Evolutionary conservation across 352 stramenopile species (phyloP), one percentile per base, ranked within the genome.

Genomic region (Pythium rhizo-oryzae): DNA sequence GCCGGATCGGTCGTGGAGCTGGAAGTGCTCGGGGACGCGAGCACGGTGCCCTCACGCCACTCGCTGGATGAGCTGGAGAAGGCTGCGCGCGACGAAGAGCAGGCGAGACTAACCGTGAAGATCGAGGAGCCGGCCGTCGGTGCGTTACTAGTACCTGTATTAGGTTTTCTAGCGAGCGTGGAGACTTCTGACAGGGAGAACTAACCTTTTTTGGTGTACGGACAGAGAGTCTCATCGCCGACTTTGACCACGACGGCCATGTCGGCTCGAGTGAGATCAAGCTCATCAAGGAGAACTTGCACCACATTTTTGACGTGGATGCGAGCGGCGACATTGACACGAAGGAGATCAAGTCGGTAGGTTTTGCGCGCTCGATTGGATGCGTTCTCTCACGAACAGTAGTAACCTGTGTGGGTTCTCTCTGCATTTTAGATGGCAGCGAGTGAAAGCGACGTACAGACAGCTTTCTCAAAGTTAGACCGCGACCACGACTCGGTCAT

Each of bases 281-380:
- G 50, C 76, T 84, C 46, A 90, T 95, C 66, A 92, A 93, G 60
- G 78, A 91, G 69, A 93, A 92, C 30, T 67, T 95, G 59, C 87
- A 95, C 52, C 76, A 91, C 47, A 78, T 91, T 37, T 83, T 95
- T 52, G 87, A 95, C 65, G 80, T 76, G 16, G 87, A 95, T 65
- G 84, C 85, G 23, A 95, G 87, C 70, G 87, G 87, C 21, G 79
- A 82, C 12, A 78, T 93, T 67, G 87, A 95, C 53, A 68, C 86
- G 2, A 81, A 79, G 6, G 87, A 95, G 68, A 87, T 95, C 68
- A 81, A 84, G 52, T 80, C 59, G 11, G 70, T 89, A 50, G 50
- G 80, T 65, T 37, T 43, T 18, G 13, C 37, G 8, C 49, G 4
- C 23, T n/a, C 30, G n/a, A 19, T 28, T 46, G 19, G 13, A 21